phyloP scores from a whole-genome alignment of 345 rosid species.

The Cardamine chenopodiifolia region DNA sequence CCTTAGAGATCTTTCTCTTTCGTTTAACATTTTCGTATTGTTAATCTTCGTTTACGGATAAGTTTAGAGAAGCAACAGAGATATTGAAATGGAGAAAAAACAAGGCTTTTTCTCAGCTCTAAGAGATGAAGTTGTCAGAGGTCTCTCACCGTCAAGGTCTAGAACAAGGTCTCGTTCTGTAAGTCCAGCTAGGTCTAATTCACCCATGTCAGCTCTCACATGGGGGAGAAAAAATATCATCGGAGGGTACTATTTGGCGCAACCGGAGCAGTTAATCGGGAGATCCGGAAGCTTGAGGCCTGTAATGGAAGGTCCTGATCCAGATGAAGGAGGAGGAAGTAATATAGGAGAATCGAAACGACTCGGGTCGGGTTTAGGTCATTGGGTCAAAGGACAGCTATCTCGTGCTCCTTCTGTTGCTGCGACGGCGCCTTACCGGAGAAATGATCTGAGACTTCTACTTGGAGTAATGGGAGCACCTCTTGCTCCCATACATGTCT shows the following conservation, averaged over 20 bases:
- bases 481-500: conserved; percentile 80
- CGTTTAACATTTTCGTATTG: background rate
- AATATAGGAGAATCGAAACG: conserved; percentile 55
- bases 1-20: background rate
- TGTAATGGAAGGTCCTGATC: conserved; percentile 93
- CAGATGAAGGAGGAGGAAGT: conserved; percentile 54
- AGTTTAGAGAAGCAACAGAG: background rate
- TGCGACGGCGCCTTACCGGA: conserved; percentile 48
- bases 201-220: conserved; percentile 56
- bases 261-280: conserved; percentile 56
- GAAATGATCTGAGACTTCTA: conserved; percentile 78
- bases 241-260: conserved; percentile 42
- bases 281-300: conserved; percentile 84
- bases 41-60: background rate
- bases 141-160: conserved; percentile 86
- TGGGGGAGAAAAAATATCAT: conserved; percentile 51
- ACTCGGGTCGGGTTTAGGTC: conserved; percentile 73
- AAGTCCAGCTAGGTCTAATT: conserved; percentile 61
- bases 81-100: conserved; percentile 68
- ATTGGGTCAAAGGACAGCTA: conserved; percentile 83
- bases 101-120: conserved; percentile 89
- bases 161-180: conserved; percentile 63
- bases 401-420: conserved; percentile 63
- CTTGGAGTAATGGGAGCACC: conserved; percentile 95
- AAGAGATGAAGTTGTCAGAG: conserved; percentile 77